phyloP scores from a whole-genome alignment of 768 basidiomycete species.

The Trametes maxima region DNA sequence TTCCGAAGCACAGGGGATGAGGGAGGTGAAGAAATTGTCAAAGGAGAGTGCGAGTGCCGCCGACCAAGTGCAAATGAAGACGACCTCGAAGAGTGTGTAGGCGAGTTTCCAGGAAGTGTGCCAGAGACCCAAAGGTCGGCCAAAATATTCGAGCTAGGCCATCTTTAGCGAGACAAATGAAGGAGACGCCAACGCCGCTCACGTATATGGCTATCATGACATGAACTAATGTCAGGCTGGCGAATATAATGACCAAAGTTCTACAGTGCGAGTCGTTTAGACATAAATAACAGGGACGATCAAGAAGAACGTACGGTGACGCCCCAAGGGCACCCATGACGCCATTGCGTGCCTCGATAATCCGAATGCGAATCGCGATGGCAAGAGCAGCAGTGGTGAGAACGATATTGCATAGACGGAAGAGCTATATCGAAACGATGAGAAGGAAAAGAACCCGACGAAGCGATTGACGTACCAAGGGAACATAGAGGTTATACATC shows the following conservation, averaged over 20 bases:
- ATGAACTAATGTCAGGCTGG: constrained; percentile 79
- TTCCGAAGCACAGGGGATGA: constrained; percentile 71
- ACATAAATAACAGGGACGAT: not conserved
- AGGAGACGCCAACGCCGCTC: constrained; percentile 33
- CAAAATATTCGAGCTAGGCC: constrained; percentile 86
- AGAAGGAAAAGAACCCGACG: constrained; percentile 12
- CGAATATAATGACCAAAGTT: constrained; percentile 83
- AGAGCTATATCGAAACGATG: constrained; percentile 52
- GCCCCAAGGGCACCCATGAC: constrained; percentile 77
- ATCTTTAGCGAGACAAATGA: constrained; percentile 26
- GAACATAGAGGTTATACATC: constrained; percentile 75
- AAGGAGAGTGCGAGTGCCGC: constrained; percentile 85
- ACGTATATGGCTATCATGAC: constrained; percentile 88
- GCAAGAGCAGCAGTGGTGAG: constrained; percentile 81
- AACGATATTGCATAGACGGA: constrained; percentile 81
- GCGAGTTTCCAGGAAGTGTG: constrained; percentile 83
- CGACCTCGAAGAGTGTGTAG: constrained; percentile 84
- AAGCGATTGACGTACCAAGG: constrained; percentile 54
- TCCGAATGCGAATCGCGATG: constrained; percentile 75
- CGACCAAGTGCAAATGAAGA: constrained; percentile 94
- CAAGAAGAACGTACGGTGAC: constrained; percentile 61
- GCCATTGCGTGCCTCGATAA: constrained; percentile 49
- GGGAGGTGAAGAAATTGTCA: constrained; percentile 90
- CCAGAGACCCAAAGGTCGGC: constrained; percentile 91
- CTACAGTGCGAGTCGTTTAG: constrained; percentile 38